Conservation (phyloP, 2,329 filamentous ascomycete species). For the Delphinella strobiligena region DNA sequence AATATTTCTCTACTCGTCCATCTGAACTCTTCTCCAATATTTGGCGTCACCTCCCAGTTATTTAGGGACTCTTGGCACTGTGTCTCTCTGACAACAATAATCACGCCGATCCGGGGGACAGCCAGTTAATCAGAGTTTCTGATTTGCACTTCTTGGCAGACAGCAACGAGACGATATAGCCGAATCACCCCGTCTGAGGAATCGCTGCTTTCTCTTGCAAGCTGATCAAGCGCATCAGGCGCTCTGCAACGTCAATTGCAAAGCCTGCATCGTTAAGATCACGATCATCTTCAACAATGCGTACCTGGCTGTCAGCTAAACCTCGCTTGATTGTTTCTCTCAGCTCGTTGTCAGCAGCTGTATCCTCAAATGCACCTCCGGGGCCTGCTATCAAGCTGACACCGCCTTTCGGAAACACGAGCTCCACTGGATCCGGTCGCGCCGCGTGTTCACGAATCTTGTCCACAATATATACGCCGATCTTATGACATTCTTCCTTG, state of each 20-base stretch:
- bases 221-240: constrained; percentile 2
- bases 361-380: constrained; percentile 41
- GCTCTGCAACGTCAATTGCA: constrained; percentile 35
- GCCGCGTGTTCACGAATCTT: constrained; percentile 36
- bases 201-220: too few species aligned
- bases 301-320: constrained; percentile 37
- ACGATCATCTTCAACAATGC: constrained; percentile 39
- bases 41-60: too few species aligned
- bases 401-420: constrained; percentile 49
- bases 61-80: too few species aligned
- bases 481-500: constrained; percentile 40
- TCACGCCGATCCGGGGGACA: too few species aligned
- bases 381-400: constrained; percentile 48
- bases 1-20: too few species aligned
- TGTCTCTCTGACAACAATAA: too few species aligned
- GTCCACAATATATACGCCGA: constrained; percentile 44
- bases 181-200: too few species aligned
- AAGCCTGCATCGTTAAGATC: constrained; percentile 45
- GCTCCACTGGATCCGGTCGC: constrained; percentile 33
- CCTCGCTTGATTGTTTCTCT: constrained; percentile 37
- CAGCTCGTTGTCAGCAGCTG: constrained; percentile 34
- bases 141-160: too few species aligned
- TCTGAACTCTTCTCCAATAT: too few species aligned
- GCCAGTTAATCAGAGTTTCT: too few species aligned
- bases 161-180: too few species aligned